phyloP scores from a whole-genome alignment of 805 yeast genomes.

The Pachysolen tannophilus region DNA sequence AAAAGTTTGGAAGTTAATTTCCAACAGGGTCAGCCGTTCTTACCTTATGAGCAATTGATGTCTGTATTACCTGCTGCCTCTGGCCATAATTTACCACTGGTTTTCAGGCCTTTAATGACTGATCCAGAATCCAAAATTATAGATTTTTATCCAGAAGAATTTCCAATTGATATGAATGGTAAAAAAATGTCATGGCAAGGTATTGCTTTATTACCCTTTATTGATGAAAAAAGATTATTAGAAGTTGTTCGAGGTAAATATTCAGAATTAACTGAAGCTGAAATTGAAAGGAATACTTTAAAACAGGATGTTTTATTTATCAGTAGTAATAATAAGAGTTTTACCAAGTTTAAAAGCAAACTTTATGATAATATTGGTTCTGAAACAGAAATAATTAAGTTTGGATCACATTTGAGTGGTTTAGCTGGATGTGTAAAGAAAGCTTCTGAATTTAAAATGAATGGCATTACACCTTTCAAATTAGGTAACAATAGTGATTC shows the following conservation, averaged over 20 bases:
- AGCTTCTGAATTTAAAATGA: slow-evolving; percentile 26
- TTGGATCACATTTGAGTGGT: slow-evolving; percentile 44
- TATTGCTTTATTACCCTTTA: slow-evolving; percentile 81
- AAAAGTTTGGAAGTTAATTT: slow-evolving; percentile 48
- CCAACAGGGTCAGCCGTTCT: slow-evolving; percentile 66
- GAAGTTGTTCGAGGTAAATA: slow-evolving; percentile 61
- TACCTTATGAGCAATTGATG: slow-evolving; percentile 92
- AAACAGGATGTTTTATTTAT: slow-evolving; percentile 65
- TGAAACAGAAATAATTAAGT: slow-evolving; percentile 21
- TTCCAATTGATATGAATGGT: slow-evolving; percentile 92
- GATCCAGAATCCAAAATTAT: slow-evolving; percentile 73
- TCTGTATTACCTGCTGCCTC: slow-evolving; percentile 93
- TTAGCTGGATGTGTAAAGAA: slow-evolving; percentile 48
- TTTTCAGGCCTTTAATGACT: slow-evolving; percentile 77
- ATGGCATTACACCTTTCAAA: slow-evolving; percentile 33
- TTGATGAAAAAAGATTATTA: slow-evolving; percentile 72
- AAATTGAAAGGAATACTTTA: slow-evolving; percentile 57
- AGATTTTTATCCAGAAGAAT: slow-evolving; percentile 86
- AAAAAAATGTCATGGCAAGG: slow-evolving; percentile 95
- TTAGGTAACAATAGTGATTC: slow-evolving; percentile 26
- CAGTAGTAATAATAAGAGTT: slow-evolving; percentile 53
- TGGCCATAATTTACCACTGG: slow-evolving; percentile 74
- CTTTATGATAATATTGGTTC: slow-evolving; percentile 32
- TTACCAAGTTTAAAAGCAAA: slow-evolving; percentile 24
- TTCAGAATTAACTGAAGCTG: slow-evolving; percentile 55